A percentile compares a stretch with the other conserved stretches of the same genome.
Evolutionary conservation across 2,329 filamentous ascomycete genomes (phyloP).

Genomic region (Ophiostoma montium): DNA sequence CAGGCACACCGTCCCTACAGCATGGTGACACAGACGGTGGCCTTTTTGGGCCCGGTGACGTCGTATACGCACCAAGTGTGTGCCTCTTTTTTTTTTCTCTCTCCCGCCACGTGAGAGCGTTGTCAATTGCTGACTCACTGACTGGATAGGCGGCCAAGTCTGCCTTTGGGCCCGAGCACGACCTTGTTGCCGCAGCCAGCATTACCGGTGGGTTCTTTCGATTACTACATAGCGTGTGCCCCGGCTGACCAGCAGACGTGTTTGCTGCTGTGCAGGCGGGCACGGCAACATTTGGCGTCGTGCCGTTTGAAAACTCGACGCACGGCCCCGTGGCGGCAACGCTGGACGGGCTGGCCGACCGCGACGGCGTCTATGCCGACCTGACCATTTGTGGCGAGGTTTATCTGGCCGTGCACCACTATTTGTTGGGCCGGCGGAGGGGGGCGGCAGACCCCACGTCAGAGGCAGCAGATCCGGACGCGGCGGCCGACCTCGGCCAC

Average conservation of each 20-base stretch:
- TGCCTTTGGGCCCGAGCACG: slow-evolving; percentile 33
- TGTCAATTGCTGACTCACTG: neutral
- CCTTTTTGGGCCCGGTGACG: slow-evolving; percentile 17
- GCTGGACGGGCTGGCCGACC: slow-evolving; percentile 75
- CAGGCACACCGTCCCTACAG: no score
- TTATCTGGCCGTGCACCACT: slow-evolving; percentile 82
- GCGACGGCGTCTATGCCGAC: slow-evolving; percentile 46
- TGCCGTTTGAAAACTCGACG: slow-evolving; percentile 92
- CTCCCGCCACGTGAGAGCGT: no score
- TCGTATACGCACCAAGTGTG: slow-evolving; percentile 19
- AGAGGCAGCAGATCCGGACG: neutral
- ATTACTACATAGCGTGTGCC: neutral
- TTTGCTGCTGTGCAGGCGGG: slow-evolving; percentile 64
- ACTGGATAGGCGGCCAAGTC: slow-evolving; percentile 17
- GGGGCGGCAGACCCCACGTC: neutral
- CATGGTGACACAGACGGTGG: slow-evolving; percentile 10
- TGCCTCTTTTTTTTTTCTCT: neutral
- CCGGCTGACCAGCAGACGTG: slow-evolving; percentile 41
- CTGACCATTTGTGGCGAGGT: slow-evolving; percentile 69
- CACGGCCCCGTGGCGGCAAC: slow-evolving; percentile 88
- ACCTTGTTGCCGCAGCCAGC: slow-evolving; percentile 34
- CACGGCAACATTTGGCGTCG: slow-evolving; percentile 56
- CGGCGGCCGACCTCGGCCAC: slow-evolving; percentile 29
- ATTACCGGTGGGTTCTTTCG: slow-evolving; percentile 26
- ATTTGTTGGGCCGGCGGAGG: slow-evolving; percentile 47